phyloP scores from a whole-genome alignment of 2,329 filamentous ascomycete species.

The Alternaria metachromatica region DNA sequence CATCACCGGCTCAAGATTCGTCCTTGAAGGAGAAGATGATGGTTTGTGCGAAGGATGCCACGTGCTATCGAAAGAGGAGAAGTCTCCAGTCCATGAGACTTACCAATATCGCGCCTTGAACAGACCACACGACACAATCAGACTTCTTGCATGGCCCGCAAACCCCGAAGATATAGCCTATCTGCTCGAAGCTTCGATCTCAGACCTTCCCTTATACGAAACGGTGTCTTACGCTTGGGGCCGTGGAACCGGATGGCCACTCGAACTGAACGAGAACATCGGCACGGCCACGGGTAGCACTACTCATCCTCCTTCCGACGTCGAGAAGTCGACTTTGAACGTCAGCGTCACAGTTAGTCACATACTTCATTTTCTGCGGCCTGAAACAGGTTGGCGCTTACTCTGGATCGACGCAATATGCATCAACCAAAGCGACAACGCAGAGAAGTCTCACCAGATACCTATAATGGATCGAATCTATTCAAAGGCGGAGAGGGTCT shows the following conservation, averaged over 20 bases:
- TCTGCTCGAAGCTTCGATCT: neutral
- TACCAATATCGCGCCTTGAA: neutral
- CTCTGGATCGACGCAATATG: neutral
- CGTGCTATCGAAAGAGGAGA: neutral
- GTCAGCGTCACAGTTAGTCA: neutral
- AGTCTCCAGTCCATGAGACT: neutral
- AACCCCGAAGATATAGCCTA: neutral
- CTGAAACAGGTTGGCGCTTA: neutral
- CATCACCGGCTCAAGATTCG: rapidly evolving
- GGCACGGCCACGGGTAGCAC: neutral
- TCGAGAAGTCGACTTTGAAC: neutral
- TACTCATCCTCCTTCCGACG: neutral
- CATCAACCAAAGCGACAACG: neutral
- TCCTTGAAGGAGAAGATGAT: neutral
- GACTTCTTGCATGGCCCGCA: neutral
- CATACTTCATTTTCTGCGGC: neutral
- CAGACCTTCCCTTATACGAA: neutral
- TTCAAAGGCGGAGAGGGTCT: neutral
- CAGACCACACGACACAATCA: neutral
- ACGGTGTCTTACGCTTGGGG: neutral
- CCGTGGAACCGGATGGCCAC: neutral
- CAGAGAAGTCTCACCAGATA: neutral
- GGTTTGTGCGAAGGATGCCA: neutral
- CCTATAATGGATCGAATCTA: neutral
- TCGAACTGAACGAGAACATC: neutral